Evolutionary conservation across 176 grass and related monocot species (phyloP).

Genomic region (Aegilops sharonensis): DNA sequence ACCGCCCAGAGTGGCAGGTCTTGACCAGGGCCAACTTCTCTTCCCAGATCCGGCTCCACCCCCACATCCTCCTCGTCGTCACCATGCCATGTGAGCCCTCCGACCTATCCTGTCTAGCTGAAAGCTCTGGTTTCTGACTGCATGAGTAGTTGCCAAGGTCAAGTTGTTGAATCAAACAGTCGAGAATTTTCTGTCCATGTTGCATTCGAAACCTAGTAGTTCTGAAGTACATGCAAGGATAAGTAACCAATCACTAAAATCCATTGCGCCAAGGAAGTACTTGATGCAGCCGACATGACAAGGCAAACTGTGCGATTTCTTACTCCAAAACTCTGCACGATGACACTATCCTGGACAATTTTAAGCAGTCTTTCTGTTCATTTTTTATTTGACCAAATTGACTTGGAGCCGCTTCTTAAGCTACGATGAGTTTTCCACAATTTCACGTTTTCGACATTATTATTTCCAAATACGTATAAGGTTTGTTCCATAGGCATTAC

Average conservation of each 20-base stretch:
- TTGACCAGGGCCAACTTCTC: conserved; percentile 74
- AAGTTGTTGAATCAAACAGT: background rate
- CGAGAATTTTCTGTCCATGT: background rate
- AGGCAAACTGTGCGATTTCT: background rate
- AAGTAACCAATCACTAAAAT: background rate
- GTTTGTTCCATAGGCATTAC: background rate
- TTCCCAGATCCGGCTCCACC: conserved; percentile 75
- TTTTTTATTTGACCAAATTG: background rate
- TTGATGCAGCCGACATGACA: background rate
- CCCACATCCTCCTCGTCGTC: conserved; percentile 63
- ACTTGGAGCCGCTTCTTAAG: background rate
- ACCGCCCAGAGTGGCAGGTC: conserved; percentile 56
- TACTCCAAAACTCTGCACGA: background rate
- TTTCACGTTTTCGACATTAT: background rate
- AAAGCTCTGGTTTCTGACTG: background rate
- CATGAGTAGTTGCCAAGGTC: background rate
- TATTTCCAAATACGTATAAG: background rate
- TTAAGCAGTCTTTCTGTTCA: background rate
- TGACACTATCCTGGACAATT: background rate
- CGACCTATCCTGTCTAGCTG: background rate
- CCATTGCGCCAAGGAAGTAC: background rate
- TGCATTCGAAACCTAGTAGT: background rate
- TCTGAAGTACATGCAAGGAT: background rate
- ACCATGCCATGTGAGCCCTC: conserved; percentile 78
- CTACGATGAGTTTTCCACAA: background rate